Evolutionary conservation across 345 rosid species (phyloP), one percentile per base, ranked within the genome.

Genomic region (Euphorbia lathyris): DNA sequence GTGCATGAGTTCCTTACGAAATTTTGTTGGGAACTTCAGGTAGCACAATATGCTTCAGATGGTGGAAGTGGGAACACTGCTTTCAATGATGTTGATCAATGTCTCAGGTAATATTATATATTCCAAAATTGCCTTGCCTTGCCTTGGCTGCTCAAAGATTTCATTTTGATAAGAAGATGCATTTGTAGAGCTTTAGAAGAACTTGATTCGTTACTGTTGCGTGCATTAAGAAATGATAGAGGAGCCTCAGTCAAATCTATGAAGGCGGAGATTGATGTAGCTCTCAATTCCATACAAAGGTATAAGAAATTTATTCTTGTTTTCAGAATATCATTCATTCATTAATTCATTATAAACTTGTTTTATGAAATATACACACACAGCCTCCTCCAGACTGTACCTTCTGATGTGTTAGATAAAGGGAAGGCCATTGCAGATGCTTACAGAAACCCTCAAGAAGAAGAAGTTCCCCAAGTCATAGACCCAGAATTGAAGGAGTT

Each of bases 11-110:
- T 68, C 58, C 73, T 77, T 83, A 62, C 78, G 76, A 72, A 72
- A 72, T 71, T 83, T 77, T 77, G 73, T 77, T 78, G 63, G 66
- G 63, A 80, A 77, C 79, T 79, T 78, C 79, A 90, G 97, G 96
- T 88, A 32, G 98, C 97, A 48, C 95, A 88, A 48, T 91, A 93
- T 63, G 95, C 97, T 78, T 89, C 90, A 38, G 97, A 91, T 70
- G 83, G 83, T 72, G 94, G 92, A 43, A 83, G 85, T 60, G 90
- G 93, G 45, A 69, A 84, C 65, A 71, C 83, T 45, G 97, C 96
- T 20, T 68, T 77, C 52, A 67, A 71, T 36, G 85, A 86, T 72
- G 97, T 94, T 47, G 95, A 87, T 72, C 84, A 76, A 71, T 91
- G 96, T 76, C 80, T 94, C 76, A 79, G 97, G 97, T 93, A n/a